Evolutionary conservation across 164 flowering plant genomes (phyloP).

Genomic region (Houttuynia cordata): DNA sequence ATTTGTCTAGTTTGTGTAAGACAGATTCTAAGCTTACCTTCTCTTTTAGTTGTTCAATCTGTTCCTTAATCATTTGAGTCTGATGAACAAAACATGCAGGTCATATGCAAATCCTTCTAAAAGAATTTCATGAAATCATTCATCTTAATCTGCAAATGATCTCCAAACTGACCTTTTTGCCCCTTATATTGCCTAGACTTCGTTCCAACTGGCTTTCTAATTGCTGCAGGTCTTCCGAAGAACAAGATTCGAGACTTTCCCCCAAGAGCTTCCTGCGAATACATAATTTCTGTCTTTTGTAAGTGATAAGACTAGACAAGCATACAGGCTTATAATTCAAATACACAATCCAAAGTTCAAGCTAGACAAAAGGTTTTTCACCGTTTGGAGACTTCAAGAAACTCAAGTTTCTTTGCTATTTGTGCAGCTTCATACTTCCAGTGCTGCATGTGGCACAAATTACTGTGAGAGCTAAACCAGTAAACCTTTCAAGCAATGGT

Average conservation of each 20-base stretch:
- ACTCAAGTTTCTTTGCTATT: slow-evolving; percentile 65
- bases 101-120: no score
- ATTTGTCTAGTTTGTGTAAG: neutral
- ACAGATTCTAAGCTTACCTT: slow-evolving; percentile 33
- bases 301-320: neutral
- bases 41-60: slow-evolving; percentile 44
- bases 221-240: slow-evolving; percentile 56
- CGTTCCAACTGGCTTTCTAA: slow-evolving; percentile 57
- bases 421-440: slow-evolving; percentile 48
- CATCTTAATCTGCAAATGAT: neutral
- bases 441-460: slow-evolving; percentile 23
- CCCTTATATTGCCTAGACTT: slow-evolving; percentile 46
- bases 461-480: neutral
- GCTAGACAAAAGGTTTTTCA: slow-evolving; percentile 3
- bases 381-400: slow-evolving; percentile 62
- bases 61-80: slow-evolving; percentile 54
- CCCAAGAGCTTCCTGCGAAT: slow-evolving; percentile 62
- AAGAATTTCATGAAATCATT: neutral
- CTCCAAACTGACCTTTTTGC: slow-evolving; percentile 37
- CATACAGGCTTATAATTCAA: neutral
- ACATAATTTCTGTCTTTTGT: neutral
- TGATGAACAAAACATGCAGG: slow-evolving; percentile 17
- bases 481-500: neutral
- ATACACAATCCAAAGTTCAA: no score
- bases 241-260: slow-evolving; percentile 48